A percentile compares a stretch with the other conserved stretches of the same genome.
Evolutionary conservation across 2,329 filamentous ascomycete genomes (phyloP).

Genomic region (Ophiostoma pallidulum): DNA sequence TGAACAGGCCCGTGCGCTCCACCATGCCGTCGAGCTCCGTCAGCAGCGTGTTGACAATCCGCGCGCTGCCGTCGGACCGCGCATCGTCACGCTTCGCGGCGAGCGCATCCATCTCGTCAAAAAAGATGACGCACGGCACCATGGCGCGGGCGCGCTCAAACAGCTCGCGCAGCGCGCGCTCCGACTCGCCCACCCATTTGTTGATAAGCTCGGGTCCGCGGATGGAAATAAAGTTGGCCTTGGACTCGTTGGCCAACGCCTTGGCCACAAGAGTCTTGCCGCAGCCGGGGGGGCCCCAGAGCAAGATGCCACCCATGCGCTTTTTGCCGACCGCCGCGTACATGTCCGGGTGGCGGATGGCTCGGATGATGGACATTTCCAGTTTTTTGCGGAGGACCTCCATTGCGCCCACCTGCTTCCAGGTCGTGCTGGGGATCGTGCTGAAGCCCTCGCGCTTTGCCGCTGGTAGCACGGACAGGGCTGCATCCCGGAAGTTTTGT

Average conservation of each 20-base stretch:
- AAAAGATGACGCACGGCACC: slow-evolving; percentile 91
- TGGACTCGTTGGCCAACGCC: slow-evolving; percentile 88
- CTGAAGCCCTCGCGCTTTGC: slow-evolving; percentile 91
- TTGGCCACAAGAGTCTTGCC: slow-evolving; percentile 95
- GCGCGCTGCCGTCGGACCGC: slow-evolving; percentile 64
- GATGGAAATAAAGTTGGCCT: slow-evolving; percentile 96
- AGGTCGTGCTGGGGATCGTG: slow-evolving; percentile 86
- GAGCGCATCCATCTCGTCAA: slow-evolving; percentile 85
- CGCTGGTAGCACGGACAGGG: slow-evolving; percentile 68
- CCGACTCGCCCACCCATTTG: slow-evolving; percentile 95
- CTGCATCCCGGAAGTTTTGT: slow-evolving; percentile 62
- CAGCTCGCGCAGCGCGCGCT: slow-evolving; percentile 83
- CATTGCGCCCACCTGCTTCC: slow-evolving; percentile 84
- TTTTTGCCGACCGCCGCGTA: slow-evolving; percentile 72
- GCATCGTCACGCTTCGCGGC: slow-evolving; percentile 73
- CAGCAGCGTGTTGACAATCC: slow-evolving; percentile 90
- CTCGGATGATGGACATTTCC: slow-evolving; percentile 75
- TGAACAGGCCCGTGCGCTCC: slow-evolving; percentile 75
- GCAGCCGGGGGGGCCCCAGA: slow-evolving; percentile 95
- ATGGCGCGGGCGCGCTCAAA: slow-evolving; percentile 81
- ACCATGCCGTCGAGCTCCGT: slow-evolving; percentile 86
- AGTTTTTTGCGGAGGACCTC: slow-evolving; percentile 71
- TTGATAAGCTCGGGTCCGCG: slow-evolving; percentile 94
- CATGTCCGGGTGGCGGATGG: slow-evolving; percentile 71
- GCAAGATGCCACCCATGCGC: slow-evolving; percentile 74